Base-by-base conservation (phyloP, 225 moss, liverwort and hornwort species). In the Neckera pumila region DNA sequence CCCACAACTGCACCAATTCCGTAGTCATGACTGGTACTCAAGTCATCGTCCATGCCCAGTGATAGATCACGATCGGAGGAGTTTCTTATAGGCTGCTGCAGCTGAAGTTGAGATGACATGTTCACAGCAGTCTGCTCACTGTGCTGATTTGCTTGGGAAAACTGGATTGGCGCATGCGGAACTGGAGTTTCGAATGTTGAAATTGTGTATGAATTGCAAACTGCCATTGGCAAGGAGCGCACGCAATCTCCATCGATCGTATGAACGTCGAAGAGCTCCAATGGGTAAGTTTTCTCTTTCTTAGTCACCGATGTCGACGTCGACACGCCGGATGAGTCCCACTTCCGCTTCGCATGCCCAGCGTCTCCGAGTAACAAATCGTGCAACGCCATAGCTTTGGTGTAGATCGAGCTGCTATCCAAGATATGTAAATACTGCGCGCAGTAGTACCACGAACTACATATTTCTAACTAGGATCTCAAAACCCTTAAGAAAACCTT, bases 1-100 rank as follows among this genome's bases (percentile, higher is more conserved):
- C 92, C 94, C 31, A 94, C 94, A 28, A 94, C 70, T 12, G 94
- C 94, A 57, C 91, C 92, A 67, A 94, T 94, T 54, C 92, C 91
- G 9, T 91, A 93, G 89, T 93, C 93, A 80, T 87, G 90, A 88
- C 86, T 86, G 38, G 49, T 69, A 56, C 27, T 83, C 38, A 89
- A 79, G 8, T 83, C 58, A 20, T 86, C 85, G 72, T 84, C 88
- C 81, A 86, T 17, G 54, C 66, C 85, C 72, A 47, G 45, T 59
- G 80, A 54, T 23, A 83, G 67, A 70, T 83, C 82, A 33, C 62
- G 34, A 27, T 58, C 66, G 30, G 87, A 83, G 71, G 87, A 79
- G 45, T 79, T 87, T 63, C 53, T 61, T 63, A 63, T 54, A 28
- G 79, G 47, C 69, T 76, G 85, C 59, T 76, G 89, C 23, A 74